Evolutionary conservation across 352 stramenopile species (phyloP).

Genomic region (Elongisporangium prolatum): DNA sequence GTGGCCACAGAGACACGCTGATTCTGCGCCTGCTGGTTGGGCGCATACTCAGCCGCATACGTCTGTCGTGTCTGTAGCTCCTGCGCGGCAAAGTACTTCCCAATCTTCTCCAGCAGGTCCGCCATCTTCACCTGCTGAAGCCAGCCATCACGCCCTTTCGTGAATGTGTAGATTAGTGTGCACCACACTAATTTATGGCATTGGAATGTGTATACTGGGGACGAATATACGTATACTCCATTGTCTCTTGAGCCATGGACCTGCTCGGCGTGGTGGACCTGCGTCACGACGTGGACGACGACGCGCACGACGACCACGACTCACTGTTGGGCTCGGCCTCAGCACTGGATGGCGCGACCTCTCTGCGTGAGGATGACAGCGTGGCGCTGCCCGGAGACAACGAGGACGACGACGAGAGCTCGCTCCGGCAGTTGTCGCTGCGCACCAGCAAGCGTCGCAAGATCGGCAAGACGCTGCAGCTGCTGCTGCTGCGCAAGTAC

Average conservation of each 20-base stretch:
- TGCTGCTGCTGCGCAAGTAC: constrained; percentile 55
- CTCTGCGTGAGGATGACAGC: constrained; percentile 11
- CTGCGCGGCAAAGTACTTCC: constrained; percentile 61
- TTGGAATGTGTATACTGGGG: no score
- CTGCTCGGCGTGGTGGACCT: constrained; percentile 10
- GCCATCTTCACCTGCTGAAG: constrained; percentile 28
- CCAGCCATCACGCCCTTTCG: constrained; percentile 6
- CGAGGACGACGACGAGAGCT: constrained; percentile 12
- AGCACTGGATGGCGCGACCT: constrained; percentile 5
- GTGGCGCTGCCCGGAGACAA: constrained; percentile 12
- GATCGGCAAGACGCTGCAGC: constrained; percentile 57
- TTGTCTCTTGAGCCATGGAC: constrained; percentile 5
- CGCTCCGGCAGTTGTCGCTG: constrained; percentile 7
- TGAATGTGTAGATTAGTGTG: constrained; percentile 6
- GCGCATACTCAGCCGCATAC: constrained; percentile 7
- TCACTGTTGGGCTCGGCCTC: constrained; percentile 6
- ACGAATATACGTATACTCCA: no score
- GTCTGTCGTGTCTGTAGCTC: constrained; percentile 48
- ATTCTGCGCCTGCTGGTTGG: neutral
- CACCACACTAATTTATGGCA: neutral
- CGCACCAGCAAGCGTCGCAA: constrained; percentile 22
- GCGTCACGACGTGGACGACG: constrained; percentile 5
- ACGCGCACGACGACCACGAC: constrained; percentile 5
- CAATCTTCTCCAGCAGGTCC: constrained; percentile 65
- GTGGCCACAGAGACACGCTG: neutral